These are phyloP conservation scores for Polytolypa hystricis DNA, from an alignment of 2,329 filamentous ascomycete species.

Conservation along the genomic window DNA sequence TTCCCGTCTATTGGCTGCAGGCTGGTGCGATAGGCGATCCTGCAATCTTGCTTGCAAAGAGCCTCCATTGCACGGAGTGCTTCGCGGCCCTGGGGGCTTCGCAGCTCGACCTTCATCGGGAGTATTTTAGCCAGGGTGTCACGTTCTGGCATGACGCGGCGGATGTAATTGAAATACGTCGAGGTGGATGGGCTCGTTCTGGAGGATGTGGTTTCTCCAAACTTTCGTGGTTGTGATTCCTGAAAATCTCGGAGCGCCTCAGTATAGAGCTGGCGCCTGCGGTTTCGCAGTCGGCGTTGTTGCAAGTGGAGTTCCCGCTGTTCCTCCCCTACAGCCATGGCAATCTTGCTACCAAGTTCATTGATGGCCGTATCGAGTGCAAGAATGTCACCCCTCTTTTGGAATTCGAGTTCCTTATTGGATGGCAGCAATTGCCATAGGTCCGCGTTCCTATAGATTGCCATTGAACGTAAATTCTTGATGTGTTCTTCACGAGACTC, in stretches of 20 bases:
- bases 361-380: not conserved
- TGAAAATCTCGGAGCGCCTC: not conserved
- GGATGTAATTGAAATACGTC: too few species aligned
- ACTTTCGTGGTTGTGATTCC: not conserved
- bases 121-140: too few species aligned
- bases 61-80: too few species aligned
- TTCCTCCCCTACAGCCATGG: not conserved
- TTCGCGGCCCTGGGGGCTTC: too few species aligned
- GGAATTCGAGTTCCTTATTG: slow-evolving; percentile 9
- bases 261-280: not conserved
- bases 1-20: too few species aligned
- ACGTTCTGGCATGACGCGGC: too few species aligned
- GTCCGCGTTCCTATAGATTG: slow-evolving; percentile 9
- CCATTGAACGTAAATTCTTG: slow-evolving; percentile 12
- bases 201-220: too few species aligned
- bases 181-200: too few species aligned
- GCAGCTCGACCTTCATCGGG: too few species aligned
- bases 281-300: not conserved
- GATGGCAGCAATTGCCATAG: slow-evolving; percentile 11
- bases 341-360: not conserved
- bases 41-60: too few species aligned
- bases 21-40: too few species aligned
- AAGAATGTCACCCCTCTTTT: not conserved
- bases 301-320: not conserved
- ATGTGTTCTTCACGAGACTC: slow-evolving; percentile 10